A percentile compares a stretch with the other conserved stretches of the same genome.
These are phyloP conservation scores for Madurella fahalii DNA, from an alignment of 2,329 filamentous ascomycete genomes.

Conservation along the genomic window DNA sequence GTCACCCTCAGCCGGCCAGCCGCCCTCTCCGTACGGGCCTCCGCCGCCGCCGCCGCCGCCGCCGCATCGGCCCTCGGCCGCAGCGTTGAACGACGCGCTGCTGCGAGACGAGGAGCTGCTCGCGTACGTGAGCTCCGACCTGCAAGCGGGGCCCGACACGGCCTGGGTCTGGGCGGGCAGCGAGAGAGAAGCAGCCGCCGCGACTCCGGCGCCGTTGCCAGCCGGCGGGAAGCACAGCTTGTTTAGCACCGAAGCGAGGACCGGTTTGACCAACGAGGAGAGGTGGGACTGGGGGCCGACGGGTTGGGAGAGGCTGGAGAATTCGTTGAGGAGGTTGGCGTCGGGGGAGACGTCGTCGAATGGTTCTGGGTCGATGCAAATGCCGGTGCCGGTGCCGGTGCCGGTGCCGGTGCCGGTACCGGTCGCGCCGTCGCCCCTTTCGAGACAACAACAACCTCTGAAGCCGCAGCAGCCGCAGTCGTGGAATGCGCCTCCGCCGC, in stretches of 20 bases:
- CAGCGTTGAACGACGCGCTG: conserved; percentile 33
- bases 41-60: conserved; percentile 18
- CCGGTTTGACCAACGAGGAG: conserved; percentile 53
- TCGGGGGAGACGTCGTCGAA: conserved; percentile 20
- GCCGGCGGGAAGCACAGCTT: conserved; percentile 34
- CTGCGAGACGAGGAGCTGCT: conserved; percentile 79
- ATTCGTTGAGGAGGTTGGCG: conserved; percentile 53
- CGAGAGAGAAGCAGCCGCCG: conserved; percentile 42
- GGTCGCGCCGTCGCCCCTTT: not conserved
- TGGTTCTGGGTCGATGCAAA: conserved; percentile 6
- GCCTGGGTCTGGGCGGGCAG: conserved; percentile 78
- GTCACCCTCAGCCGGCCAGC: conserved; percentile 27
- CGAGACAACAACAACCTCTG: too few relatives aligned
- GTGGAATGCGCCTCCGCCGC: not conserved
- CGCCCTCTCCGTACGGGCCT: conserved; percentile 25
- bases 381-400: conserved; percentile 5
- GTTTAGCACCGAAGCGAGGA: conserved; percentile 45
- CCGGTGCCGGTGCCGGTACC: not conserved
- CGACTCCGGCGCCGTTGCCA: conserved; percentile 25
- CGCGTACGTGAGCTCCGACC: conserved; percentile 78
- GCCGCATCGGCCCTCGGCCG: conserved; percentile 22
- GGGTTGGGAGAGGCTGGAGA: conserved; percentile 74
- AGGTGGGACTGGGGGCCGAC: conserved; percentile 60
- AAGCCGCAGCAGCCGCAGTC: not conserved
- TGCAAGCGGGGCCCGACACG: conserved; percentile 72